These are phyloP conservation scores for Trichoderma pleuroti DNA, from an alignment of 2,329 filamentous ascomycete genomes.

Conservation along the genomic window DNA sequence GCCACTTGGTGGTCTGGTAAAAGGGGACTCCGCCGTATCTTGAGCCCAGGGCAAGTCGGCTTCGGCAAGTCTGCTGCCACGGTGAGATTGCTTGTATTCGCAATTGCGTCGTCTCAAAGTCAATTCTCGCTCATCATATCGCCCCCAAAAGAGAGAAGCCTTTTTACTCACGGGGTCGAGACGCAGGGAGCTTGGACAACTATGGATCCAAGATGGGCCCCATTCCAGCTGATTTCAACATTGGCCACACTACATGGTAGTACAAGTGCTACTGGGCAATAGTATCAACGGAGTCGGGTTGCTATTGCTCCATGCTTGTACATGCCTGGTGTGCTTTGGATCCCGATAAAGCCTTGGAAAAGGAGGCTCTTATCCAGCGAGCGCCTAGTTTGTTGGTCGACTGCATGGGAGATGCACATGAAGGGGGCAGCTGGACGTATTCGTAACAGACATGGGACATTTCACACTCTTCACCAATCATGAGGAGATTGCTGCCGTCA, in stretches of 20 bases:
- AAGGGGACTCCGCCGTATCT: conserved; percentile 1
- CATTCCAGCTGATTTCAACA: background rate
- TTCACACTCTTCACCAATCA: background rate
- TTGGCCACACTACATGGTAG: background rate
- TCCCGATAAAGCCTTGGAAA: background rate
- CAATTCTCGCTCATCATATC: background rate
- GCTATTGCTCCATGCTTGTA: background rate
- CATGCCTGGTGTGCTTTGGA: background rate
- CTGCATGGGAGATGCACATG: background rate
- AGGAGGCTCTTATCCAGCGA: background rate
- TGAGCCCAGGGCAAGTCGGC: background rate
- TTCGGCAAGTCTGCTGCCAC: background rate
- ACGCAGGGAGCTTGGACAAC: background rate
- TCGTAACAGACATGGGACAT: background rate
- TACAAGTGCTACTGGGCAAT: background rate
- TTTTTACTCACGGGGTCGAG: background rate
- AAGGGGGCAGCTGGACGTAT: background rate
- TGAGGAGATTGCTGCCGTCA: background rate
- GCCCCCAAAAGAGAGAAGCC: background rate
- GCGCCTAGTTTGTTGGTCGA: background rate
- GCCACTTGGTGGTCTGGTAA: conserved; percentile 17
- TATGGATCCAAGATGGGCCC: conserved; percentile 8
- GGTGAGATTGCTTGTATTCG: background rate
- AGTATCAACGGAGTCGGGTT: background rate
- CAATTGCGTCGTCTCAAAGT: background rate